Evolutionary conservation across 2,329 filamentous ascomycete genomes (phyloP).

Genomic region (Chaetomium olivaceum): DNA sequence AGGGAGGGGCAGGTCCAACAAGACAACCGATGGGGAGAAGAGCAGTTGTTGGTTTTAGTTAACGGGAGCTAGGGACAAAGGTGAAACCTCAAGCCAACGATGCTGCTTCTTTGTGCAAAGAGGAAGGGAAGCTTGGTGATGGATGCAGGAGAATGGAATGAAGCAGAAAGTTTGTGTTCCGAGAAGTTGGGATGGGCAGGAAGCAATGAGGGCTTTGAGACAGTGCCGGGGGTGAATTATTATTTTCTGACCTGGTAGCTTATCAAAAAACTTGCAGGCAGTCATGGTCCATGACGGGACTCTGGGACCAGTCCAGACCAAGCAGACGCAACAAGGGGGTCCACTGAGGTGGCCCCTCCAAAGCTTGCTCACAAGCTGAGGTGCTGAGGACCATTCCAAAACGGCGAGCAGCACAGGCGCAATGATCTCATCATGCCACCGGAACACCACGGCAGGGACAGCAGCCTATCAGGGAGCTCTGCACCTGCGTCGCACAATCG

Average conservation of each 20-base stretch:
- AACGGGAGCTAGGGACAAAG: slow-evolving; percentile 15
- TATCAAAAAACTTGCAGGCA: slow-evolving; percentile 25
- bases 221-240: slow-evolving; percentile 23
- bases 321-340: background rate
- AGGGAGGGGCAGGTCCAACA: slow-evolving; percentile 8
- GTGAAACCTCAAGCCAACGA: slow-evolving; percentile 3
- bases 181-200: slow-evolving; percentile 19
- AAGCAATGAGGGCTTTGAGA: slow-evolving; percentile 26
- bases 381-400: slow-evolving; percentile 7
- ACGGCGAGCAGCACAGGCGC: slow-evolving; percentile 9
- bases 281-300: slow-evolving; percentile 18
- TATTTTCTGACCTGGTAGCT: slow-evolving; percentile 13
- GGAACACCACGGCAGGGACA: background rate
- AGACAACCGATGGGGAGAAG: background rate
- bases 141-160: slow-evolving; percentile 4
- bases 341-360: slow-evolving; percentile 1
- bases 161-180: slow-evolving; percentile 11
- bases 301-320: background rate
- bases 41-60: background rate
- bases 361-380: background rate
- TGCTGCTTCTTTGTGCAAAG: slow-evolving; percentile 19
- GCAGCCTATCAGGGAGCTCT: slow-evolving; percentile 13
- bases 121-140: slow-evolving; percentile 6
- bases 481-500: slow-evolving; percentile 6
- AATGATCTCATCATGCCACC: slow-evolving; percentile 38